A percentile compares a stretch with the other conserved stretches of the same genome.
These are phyloP conservation scores for Stephania japonica DNA, from an alignment of 164 flowering plant genomes.

Conservation along the genomic window DNA sequence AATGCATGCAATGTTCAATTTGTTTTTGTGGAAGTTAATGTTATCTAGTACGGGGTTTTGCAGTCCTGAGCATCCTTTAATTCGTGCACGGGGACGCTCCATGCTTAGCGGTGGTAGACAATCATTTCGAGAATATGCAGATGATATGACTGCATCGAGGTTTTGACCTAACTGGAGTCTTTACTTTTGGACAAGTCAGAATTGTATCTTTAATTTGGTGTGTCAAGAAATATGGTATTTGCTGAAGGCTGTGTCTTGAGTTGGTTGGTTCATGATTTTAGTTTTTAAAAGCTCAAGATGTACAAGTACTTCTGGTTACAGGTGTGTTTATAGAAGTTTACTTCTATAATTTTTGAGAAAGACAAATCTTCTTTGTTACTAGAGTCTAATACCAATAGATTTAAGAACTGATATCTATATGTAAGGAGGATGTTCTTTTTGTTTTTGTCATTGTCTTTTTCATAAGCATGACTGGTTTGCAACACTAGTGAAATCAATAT, in stretches of 20 bases:
- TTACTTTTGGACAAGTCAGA: background rate
- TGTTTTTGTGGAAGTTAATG: background rate
- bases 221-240: background rate
- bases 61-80: constrained; percentile 97
- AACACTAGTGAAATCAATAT: too few species aligned
- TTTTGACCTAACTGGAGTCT: constrained; percentile 16
- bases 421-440: too few species aligned
- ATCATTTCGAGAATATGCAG: constrained; percentile 54
- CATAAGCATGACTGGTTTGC: too few species aligned
- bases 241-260: background rate
- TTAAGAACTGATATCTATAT: too few species aligned
- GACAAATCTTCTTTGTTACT: too few species aligned
- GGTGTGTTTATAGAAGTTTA: too few species aligned
- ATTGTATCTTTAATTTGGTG: background rate
- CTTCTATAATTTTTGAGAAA: too few species aligned
- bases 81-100: constrained; percentile 75
- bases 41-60: constrained; percentile 13
- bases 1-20: background rate
- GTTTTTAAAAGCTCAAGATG: too few species aligned
- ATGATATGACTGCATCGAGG: constrained; percentile 72
- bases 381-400: too few species aligned
- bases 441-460: too few species aligned
- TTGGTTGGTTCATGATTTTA: too few species aligned
- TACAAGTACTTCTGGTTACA: too few species aligned
- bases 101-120: constrained; percentile 87